Evolutionary conservation across 305 asterid genomes (phyloP), one percentile per base, ranked within the genome.

Genomic region (Solanum aculeatissimum): DNA sequence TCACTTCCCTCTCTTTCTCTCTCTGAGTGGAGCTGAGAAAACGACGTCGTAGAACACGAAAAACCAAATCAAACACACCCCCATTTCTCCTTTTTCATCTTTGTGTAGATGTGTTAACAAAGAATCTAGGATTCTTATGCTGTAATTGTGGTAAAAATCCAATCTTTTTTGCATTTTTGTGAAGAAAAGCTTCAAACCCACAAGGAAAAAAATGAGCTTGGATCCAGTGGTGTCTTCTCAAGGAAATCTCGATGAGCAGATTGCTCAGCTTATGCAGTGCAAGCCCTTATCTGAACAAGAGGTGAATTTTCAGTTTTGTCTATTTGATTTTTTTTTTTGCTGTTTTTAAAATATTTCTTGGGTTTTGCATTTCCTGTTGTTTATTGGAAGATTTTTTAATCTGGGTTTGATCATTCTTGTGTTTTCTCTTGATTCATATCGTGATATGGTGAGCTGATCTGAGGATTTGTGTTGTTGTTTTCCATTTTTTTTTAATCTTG

Each of bases 231-330:
- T 89, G 75, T 81, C 51, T 81, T 72, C 92, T 85, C 86, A 78
- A 86, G 93, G 95, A n/a, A 91, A 92, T 84, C 88, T 92, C 62
- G 92, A 92, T 63, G 92, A 89, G 83, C 92, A 92, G 68, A 92
- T 92, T 81, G 90, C 86, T 35, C 95, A 89, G 90, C 95, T 92
- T 86, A 89, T 88, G 89, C 92, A 92, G 84, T 91, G 95, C 93
- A 92, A 92, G 80, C 92, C 95, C 87, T 85, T 92, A 82, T 89
- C 93, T 85, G 93, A 92, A 58, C 92, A 86, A 57, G 95, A 92
- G 93, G 95, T 92, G 29, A 38, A 81, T 43, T 63, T 58, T 19
- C 81, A 43, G 5, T 32, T 11, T 68, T 29, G 21, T 3, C 51
- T 4, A 14, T 35, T 35, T 35, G 40, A 35, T 35, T 35, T 51